Percentiles rank a stretch among this genome's conserved stretches.
Evolutionary conservation across 305 asterid species (phyloP).

Genomic region (Rubia balearica): DNA sequence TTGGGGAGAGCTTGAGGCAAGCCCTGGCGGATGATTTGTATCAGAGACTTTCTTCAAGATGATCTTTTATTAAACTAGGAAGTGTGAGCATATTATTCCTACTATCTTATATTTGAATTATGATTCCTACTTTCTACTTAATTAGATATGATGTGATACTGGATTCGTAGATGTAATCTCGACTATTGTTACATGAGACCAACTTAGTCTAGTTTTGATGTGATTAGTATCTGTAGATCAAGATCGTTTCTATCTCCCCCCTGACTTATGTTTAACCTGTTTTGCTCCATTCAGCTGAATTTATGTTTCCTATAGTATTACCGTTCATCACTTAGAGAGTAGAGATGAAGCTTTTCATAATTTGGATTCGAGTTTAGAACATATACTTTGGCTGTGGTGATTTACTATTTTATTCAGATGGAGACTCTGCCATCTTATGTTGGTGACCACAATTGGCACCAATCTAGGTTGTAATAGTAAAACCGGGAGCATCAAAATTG

Average conservation of each 20-base stretch:
- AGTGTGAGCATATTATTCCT: conserved; percentile 26
- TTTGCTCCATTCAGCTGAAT: background rate
- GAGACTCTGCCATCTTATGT: background rate
- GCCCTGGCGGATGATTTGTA: conserved; percentile 86
- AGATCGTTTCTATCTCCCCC: background rate
- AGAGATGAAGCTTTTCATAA: background rate
- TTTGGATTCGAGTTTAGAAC: background rate
- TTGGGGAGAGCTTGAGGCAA: conserved; percentile 78
- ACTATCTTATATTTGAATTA: conserved; percentile 17
- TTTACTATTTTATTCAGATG: background rate
- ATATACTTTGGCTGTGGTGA: background rate
- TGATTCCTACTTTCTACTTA: conserved; percentile 9
- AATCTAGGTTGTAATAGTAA: background rate
- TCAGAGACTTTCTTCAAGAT: conserved; percentile 82
- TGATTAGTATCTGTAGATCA: background rate
- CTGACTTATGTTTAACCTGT: background rate
- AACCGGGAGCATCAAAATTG: no score
- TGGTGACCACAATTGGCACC: background rate
- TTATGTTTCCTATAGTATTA: background rate
- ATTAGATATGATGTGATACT: conserved; percentile 10
- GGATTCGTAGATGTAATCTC: conserved; percentile 8
- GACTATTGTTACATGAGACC: conserved; percentile 1
- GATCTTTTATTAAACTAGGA: conserved; percentile 25
- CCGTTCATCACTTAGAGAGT: background rate
- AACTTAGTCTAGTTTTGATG: conserved; percentile 3